Base-by-base conservation (phyloP, 495 filamentous ascomycete genomes). In the Xylaria acuta region DNA sequence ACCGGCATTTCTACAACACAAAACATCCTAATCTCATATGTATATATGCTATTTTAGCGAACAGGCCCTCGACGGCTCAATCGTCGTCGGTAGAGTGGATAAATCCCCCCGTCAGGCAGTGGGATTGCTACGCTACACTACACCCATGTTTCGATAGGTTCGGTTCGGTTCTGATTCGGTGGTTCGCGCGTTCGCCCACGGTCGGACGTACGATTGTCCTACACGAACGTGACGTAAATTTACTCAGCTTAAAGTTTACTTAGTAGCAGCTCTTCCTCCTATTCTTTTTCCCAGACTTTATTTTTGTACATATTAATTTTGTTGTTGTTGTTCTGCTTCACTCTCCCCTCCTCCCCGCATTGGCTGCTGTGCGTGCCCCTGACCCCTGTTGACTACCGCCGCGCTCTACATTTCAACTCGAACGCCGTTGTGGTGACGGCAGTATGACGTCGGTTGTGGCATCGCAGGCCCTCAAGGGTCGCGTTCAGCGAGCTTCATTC, bases 381-480 rank as follows among this genome's bases (percentile, higher is more conserved):
- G 18, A 27, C n/a, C 32, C 49, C 18, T 30, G 30, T 62, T 54
- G 56, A 43, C 58, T 36, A 8, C 45, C 47, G 16, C 45, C 47
- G 22, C 11, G 63, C 63, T 67, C 63, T 41, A 59, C 51, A 1
- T 41, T 49, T 56, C 51, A 47, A 54, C 45, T 18, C n/a, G 41
- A 30, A 47, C 49, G 40, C 49, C 9, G 45, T 51, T 47, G 38
- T 45, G 65, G 54, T 74, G 64, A 70, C 70, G 69, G 64, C 72
- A 75, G 51, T 9, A 85, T 85, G 83, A 82, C 82, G 68, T 82
- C 84, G 30, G 76, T 79, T 60, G 77, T 87, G 72, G 91, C 89
- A 56, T 97, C 94, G 36, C 91, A 92, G 36, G 86, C 91, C 64
- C 84, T 97, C 74, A 92, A 89, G 84, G 88, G 90, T 77, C 90